Evolutionary conservation across 257 asterid genomes (phyloP), one percentile per base, ranked within the genome.

Genomic region (Dorcoceras hygrometricum): DNA sequence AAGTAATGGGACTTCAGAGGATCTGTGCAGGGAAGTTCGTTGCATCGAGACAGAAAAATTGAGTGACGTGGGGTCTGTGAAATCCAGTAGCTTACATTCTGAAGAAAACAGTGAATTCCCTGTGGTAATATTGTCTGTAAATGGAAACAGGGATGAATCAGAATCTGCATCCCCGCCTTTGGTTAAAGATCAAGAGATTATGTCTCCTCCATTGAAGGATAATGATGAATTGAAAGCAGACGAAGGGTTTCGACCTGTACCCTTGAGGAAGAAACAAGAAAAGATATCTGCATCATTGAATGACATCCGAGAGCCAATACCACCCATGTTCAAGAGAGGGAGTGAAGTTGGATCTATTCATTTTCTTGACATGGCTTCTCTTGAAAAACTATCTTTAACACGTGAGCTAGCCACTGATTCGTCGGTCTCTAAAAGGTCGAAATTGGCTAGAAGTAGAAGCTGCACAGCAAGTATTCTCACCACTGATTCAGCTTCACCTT

Each of bases 11-110:
- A 53, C 86, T 7, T 84, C 89, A 3, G 98, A 90, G 75, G 96
- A 94, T 73, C 67, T 76, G 22, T 90, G 94, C 80, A 79, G 81
- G 77, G 98, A 85, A 70, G 97, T 94, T 62, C 90, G 86, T 71
- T 90, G 96, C 80, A 77, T 90, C 19, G 96, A 90, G 74, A 48
- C 76, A 22, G 84, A 78, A 73, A 85, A 84, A 36, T 73, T 65
- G 57, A 78, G 82, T 53, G 69, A 64, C 61, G 65, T 59, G 56
- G 75, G 67, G 24, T 68, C 75, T n/a, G 55, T 59, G 20, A 46
- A 46, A 46, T 46, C 53, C 8, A 46, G 53, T 46, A 60, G 39
- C 53, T 28, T 74, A 18, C 62, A 57, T 59, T 67, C 81, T 4
- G 78, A 75, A 77, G 75, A 75, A 48, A 69, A 67, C 71, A 67